Base-by-base conservation (phyloP, 169 alveolate species). In the Prorocentrum cordatum region DNA sequence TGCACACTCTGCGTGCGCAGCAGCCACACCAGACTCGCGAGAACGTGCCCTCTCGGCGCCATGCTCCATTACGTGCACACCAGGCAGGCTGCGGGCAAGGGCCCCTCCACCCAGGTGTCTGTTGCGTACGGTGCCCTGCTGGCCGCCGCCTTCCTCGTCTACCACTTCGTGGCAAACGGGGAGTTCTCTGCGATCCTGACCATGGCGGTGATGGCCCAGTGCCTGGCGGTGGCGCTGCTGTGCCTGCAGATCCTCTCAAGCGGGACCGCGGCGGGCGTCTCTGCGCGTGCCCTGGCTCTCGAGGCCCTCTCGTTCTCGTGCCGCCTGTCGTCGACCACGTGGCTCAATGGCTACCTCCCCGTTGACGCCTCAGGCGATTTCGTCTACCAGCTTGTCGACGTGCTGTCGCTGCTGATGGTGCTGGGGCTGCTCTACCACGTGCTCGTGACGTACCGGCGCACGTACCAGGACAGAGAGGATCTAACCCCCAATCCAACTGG, bases 361-460 rank as follows among this genome's bases (percentile, higher is more conserved):
- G 90, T 80, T 77, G 90, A 80, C 42, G 90, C 90, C 36, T 80
- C 90, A 2, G 90, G 90, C 0, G 90, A 80, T 68, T 62, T 80
- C 10, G 80, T 80, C 33, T 80, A 80, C 26, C 90, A 80, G 80
- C 80, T 20, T n/a, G 50, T 35, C n/a, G 54, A 42, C 54, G 16
- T 42, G n/a, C 9, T 42, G 9, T 42, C 54, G n/a, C 16, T 42
- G 54, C 16, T 42, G 54, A 9, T 42, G 9, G 54, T 42, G 9
- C 54, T 42, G 9, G 54, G 54, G n/a, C 54, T 42, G n/a, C 9
- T 42, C 54, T 16, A 42, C 54, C 54, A 42, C 54, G 16, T 42
- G n/a, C 16, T 9, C 16, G 16, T 42, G 54, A 42, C 9, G 54
- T 42, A 9, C n/a, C 9, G 54, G 16, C 9, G 54, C 16, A 42